Evolutionary conservation across 1,284 basidiomycete genomes (phyloP), one percentile per base, ranked within the genome.

Genomic region (Microbotryomycetes sp.): DNA sequence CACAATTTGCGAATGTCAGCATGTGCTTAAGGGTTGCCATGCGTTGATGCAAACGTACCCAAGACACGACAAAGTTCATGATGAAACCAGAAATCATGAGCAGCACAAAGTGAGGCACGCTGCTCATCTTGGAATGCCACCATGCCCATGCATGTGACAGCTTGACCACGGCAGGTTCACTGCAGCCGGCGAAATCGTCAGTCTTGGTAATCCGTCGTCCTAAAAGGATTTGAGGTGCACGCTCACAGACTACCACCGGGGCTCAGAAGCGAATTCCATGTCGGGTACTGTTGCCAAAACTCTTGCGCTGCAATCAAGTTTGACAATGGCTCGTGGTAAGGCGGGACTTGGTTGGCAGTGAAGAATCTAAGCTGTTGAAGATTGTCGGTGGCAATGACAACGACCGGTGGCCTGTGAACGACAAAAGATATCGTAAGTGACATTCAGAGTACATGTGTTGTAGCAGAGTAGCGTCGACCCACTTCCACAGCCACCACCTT

Each of bases 351-450:
- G 12, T 64, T 63, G 5, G 62, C 60, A 31, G 60, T 58, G 60
- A 72, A 61, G 63, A 71, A 72, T 4, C 70, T 57, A 5, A 71
- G 47, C 15, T 59, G 58, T 14, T 55, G 50, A 22, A 63, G 55
- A 6, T 55, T 51, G 46, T 68, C 50, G 19, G 60, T 66, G 9
- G 56, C 65, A 28, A 72, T 57, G 3, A 69, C 69, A 23, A 72
- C 58, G 3, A 68, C 60, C 6, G 70, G 70, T 16, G 60, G 58
- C 32, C 70, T 71, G 51, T 7, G 3, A 15, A 14, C 3, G 5
- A 16, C 50, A 29, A 9, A 6, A 19, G 30, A 23, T 29, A 3
- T 4, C 23, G 2, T 49, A 12, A 49, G 47, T 49, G 23, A 23
- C 47, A 26, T 49, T 4, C n/a, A n/a, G 14, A 46, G 14, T n/a